Conservation (phyloP, 2,329 filamentous ascomycete species). For the Cercospora sp. region DNA sequence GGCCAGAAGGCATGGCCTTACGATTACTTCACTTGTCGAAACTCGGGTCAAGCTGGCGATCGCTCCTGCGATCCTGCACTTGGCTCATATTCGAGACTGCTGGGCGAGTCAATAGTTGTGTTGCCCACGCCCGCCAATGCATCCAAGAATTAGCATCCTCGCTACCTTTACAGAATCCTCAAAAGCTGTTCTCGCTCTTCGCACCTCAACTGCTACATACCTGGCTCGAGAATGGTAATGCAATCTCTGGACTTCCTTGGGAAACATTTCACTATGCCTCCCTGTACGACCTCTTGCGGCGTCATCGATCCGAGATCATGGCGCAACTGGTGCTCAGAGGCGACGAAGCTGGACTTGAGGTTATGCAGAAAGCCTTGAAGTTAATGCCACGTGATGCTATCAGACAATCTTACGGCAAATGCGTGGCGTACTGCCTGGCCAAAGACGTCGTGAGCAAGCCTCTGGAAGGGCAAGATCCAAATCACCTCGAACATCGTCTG, state of each 20-base stretch:
- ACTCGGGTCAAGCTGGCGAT: constrained; percentile 80
- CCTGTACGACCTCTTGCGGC: constrained; percentile 66
- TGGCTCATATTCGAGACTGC: constrained; percentile 95
- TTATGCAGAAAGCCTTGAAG: constrained; percentile 61
- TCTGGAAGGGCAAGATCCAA: constrained; percentile 39
- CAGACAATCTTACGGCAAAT: constrained; percentile 69
- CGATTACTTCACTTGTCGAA: constrained; percentile 74
- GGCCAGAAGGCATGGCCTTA: constrained; percentile 79
- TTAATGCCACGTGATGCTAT: constrained; percentile 59
- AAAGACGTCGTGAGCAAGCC: constrained; percentile 59
- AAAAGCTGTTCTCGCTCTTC: constrained; percentile 77
- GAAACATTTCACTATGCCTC: constrained; percentile 76
- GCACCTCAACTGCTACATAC: constrained; percentile 86
- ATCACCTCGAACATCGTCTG: constrained; percentile 52
- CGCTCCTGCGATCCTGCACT: constrained; percentile 78
- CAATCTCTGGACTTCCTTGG: constrained; percentile 73
- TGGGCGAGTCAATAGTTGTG: constrained; percentile 65
- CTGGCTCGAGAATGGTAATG: constrained; percentile 68
- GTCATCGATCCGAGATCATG: constrained; percentile 73
- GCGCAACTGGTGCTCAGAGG: constrained; percentile 81
- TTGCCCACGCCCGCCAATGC: constrained; percentile 70
- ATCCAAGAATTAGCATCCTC: constrained; percentile 64
- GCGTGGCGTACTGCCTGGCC: constrained; percentile 79
- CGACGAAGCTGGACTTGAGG: constrained; percentile 62
- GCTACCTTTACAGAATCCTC: constrained; percentile 65